phyloP scores from a whole-genome alignment of 2,329 filamentous ascomycete species.

The Talaromyces sp. region DNA sequence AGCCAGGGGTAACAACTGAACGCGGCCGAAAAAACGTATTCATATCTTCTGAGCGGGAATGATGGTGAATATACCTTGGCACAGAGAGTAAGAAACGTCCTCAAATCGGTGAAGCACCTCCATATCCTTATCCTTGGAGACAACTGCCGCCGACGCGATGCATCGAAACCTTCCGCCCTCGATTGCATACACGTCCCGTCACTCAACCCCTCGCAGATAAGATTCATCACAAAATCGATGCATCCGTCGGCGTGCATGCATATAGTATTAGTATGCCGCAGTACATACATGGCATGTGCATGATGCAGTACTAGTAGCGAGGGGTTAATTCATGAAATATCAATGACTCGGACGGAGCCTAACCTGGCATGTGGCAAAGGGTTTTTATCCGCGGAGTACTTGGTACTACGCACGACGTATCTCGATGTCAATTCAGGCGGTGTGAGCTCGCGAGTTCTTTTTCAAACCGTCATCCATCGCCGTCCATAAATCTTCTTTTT shows the following conservation, averaged over 20 bases:
- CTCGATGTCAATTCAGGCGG: neutral
- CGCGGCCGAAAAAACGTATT: no score
- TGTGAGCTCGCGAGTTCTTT: neutral
- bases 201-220: neutral
- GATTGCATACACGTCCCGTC: neutral
- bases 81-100: neutral
- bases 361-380: neutral
- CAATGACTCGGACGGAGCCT: neutral
- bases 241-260: neutral
- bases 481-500: neutral
- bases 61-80: neutral
- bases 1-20: no score
- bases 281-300: constrained; percentile 3
- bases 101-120: neutral
- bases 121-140: neutral
- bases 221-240: neutral
- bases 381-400: neutral
- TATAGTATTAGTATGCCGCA: neutral
- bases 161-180: neutral
- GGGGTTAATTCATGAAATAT: neutral
- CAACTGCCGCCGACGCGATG: neutral
- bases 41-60: neutral
- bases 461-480: neutral
- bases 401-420: neutral
- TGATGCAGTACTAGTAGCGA: neutral